Conservation (phyloP, 2,329 filamentous ascomycete genomes). For the Nectriaceae sp. region DNA sequence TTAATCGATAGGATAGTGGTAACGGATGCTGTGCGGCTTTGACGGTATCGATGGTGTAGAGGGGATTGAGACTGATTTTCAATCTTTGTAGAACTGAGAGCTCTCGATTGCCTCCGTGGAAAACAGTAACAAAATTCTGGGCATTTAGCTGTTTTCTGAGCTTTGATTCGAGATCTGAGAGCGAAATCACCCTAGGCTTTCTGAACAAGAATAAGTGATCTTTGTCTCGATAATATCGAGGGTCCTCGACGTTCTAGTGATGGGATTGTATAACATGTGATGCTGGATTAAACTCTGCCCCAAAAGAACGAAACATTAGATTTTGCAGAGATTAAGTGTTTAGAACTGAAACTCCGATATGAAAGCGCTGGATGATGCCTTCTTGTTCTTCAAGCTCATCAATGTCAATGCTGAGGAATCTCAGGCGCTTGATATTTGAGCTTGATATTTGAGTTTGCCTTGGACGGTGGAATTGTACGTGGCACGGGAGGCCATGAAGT, state of each 20-base stretch:
- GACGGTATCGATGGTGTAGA: slow-evolving; percentile 28
- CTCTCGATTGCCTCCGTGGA: slow-evolving; percentile 12
- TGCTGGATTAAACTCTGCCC: background rate
- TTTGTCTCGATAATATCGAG: background rate
- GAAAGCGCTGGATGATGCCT: slow-evolving; percentile 1
- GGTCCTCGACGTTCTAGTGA: background rate
- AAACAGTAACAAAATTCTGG: slow-evolving; percentile 16
- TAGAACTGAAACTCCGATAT: background rate
- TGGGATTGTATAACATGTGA: background rate
- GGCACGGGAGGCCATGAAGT: background rate
- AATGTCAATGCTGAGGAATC: slow-evolving; percentile 18
- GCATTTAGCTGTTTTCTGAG: slow-evolving; percentile 6
- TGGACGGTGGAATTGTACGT: background rate
- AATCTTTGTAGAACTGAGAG: slow-evolving; percentile 18
- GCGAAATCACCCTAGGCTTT: slow-evolving; percentile 6
- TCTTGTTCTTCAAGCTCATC: slow-evolving; percentile 10
- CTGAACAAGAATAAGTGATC: slow-evolving; percentile 7
- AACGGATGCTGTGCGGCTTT: slow-evolving; percentile 29
- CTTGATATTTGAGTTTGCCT: slow-evolving; percentile 3
- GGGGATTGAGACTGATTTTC: slow-evolving; percentile 7
- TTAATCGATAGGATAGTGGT: slow-evolving; percentile 24
- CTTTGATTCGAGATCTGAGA: slow-evolving; percentile 2
- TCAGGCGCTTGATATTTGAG: slow-evolving; percentile 11
- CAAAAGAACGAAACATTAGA: background rate
- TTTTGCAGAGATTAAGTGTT: background rate